Base-by-base conservation (phyloP, 1,284 basidiomycete genomes). In the Mycena sp. region DNA sequence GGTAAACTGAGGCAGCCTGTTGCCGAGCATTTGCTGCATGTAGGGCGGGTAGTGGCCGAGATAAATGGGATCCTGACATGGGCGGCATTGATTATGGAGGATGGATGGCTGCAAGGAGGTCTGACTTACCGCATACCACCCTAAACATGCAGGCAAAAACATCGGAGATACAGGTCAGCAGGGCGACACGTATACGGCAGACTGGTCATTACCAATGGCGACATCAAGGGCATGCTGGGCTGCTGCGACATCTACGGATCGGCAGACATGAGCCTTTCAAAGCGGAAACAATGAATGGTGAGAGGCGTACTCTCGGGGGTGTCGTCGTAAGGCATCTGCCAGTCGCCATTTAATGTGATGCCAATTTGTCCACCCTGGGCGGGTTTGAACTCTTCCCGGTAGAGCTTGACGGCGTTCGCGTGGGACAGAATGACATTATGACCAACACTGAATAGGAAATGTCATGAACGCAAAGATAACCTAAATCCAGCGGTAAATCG, bases 291-390 rank as follows among this genome's bases (percentile, higher is more conserved):
- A 56, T 23, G 41, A 32, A 17, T 32, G 9, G 38, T 48, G 40
- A 76, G 86, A 43, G 11, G 10, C 65, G 67, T 70, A 91, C 90
- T 90, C 71, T 87, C 85, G 0, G 86, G 84, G 19, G 73, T 80
- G 61, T 88, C 81, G 68, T 91, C 88, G 66, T 85, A 92, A 10
- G 91, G 91, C 67, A 89, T 83, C 50, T 85, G 83, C 86, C 87
- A 91, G 66, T 88, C 84, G 16, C 87, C 87, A 69, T 93, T 91
- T 52, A 93, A 78, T 2, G 91, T 93, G 73, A 93, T 90, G 2
- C 90, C 90, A 64, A 93, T 91, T 48, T 79, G 71, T 12, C 90
- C 91, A 19, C 81, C 79, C 68, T 90, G 87, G 1, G 63, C 69
- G 3, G 77, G 62, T 72, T 87, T 83, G 80, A 87, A 91, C 45